Evolutionary conservation across 768 basidiomycete genomes (phyloP).

Genomic region (Postia placenta): DNA sequence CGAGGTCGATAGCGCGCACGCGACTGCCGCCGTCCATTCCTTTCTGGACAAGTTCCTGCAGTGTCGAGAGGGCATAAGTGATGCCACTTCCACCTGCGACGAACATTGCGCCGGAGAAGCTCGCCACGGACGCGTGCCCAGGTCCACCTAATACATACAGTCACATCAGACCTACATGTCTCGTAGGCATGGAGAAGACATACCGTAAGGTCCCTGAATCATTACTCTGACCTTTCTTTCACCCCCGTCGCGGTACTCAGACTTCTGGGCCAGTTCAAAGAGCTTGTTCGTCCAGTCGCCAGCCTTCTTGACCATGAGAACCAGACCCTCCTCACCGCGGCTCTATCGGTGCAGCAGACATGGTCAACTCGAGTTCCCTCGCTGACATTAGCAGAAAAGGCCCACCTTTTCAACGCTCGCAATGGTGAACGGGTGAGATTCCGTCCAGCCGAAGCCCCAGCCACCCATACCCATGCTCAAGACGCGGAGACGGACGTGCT

Average conservation of each 20-base stretch:
- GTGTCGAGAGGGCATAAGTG: constrained; percentile 44
- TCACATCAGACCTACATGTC: too few species aligned
- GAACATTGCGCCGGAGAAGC: constrained; percentile 49
- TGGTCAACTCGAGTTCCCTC: too few species aligned
- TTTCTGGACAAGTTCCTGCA: constrained; percentile 45
- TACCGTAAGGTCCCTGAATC: constrained; percentile 52
- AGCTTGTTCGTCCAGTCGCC: constrained; percentile 47
- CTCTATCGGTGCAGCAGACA: too few species aligned
- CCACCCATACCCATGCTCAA: constrained; percentile 34
- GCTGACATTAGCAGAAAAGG: background rate
- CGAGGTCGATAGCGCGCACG: constrained; percentile 41
- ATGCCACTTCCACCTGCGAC: constrained; percentile 60
- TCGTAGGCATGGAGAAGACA: constrained; percentile 6
- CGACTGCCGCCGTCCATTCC: constrained; percentile 29
- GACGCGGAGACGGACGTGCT: constrained; percentile 51
- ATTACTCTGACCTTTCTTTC: constrained; percentile 28
- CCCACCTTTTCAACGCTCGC: constrained; percentile 11
- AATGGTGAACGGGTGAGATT: constrained; percentile 30
- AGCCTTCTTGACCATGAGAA: constrained; percentile 42
- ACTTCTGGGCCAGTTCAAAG: constrained; percentile 28
- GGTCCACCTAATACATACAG: constrained; percentile 40
- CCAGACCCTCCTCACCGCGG: constrained; percentile 28
- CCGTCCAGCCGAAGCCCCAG: constrained; percentile 28
- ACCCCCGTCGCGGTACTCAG: constrained; percentile 7
- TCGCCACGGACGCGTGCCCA: constrained; percentile 39